Base-by-base conservation (phyloP, 208 protist species). In the Trypanosomatidae sp. region DNA sequence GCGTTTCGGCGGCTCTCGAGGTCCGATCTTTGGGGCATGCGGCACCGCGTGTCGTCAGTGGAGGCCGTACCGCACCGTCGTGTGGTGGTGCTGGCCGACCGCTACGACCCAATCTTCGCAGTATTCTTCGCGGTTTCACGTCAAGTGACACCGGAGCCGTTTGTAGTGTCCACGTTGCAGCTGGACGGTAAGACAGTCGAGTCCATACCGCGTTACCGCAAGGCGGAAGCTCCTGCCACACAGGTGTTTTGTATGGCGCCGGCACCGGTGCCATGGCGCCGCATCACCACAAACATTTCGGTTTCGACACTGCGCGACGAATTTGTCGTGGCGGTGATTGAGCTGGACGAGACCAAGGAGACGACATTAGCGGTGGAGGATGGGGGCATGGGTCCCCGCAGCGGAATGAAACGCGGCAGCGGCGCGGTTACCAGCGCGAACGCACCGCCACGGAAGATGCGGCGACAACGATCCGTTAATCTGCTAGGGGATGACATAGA, bases 81-180 rank as follows among this genome's bases (percentile, higher is more conserved):
- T 17, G 86, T 85, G 4, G 64, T 90, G 17, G 52, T 93, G 33
- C 70, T 85, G 1, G 82, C 84, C 41, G 88, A 93, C 71, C 74
- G 82, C 36, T 49, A 70, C 46, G 84, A 85, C 22, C 86, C 85
- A 0, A 62, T 72, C 28, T 91, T 93, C 79, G 79, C 64, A 13
- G 70, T 89, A 43, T 17, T 83, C 19, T 73, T 82, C 25, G 83
- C 76, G 1, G 66, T 83, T 28, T 17, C 50, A 25, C 74, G 66
- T 17, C 44, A 53, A 15, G 50, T 64, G 55, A 73, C 50, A 22
- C 69, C 76, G 7, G 76, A 80, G 58, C 76, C 59, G 9, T 75
- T 50, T 44, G 69, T 77, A 28, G 71, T 66, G 65, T 55, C 65
- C 17, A 33, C 71, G 53, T 33, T 74, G 50, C 62, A 60, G 47